Conservation (phyloP, 2,329 filamentous ascomycete species). For the Juglanconis juglandina region DNA sequence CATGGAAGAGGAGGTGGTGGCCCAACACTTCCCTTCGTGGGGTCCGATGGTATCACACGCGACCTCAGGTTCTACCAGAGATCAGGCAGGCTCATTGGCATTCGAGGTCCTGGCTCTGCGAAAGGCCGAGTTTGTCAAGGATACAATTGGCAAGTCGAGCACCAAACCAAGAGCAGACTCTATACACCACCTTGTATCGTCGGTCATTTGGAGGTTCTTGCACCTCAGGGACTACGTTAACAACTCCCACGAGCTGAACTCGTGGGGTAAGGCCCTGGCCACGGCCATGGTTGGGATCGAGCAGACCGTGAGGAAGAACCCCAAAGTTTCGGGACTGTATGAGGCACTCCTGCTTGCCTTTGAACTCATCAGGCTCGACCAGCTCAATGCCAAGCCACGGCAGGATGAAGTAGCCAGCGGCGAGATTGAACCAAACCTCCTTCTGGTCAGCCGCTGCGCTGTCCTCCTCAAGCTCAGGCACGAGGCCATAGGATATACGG, state of each 20-base stretch:
- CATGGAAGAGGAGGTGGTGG: slow-evolving; percentile 58
- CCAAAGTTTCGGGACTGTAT: slow-evolving; percentile 53
- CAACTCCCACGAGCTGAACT: slow-evolving; percentile 72
- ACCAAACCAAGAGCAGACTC: slow-evolving; percentile 58
- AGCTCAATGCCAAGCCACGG: slow-evolving; percentile 68
- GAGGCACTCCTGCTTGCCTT: slow-evolving; percentile 80
- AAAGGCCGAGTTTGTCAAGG: slow-evolving; percentile 65
- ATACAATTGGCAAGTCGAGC: slow-evolving; percentile 54
- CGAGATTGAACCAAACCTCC: slow-evolving; percentile 72
- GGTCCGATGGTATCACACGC: background rate
- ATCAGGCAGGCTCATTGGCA: slow-evolving; percentile 43
- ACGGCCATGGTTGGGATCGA: slow-evolving; percentile 63
- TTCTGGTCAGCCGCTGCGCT: slow-evolving; percentile 82
- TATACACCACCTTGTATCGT: slow-evolving; percentile 63
- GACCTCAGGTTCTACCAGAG: slow-evolving; percentile 23
- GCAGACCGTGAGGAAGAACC: slow-evolving; percentile 45
- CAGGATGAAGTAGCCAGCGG: slow-evolving; percentile 56
- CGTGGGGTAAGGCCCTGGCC: slow-evolving; percentile 78
- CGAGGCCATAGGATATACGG: slow-evolving; percentile 84
- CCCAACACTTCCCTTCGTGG: slow-evolving; percentile 39
- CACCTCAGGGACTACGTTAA: slow-evolving; percentile 85
- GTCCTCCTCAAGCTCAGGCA: slow-evolving; percentile 81
- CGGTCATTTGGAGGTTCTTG: slow-evolving; percentile 83
- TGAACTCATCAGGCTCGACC: slow-evolving; percentile 75
- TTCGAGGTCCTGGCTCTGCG: slow-evolving; percentile 67